Base-by-base conservation (phyloP, 2,329 filamentous ascomycete species). In the Chaetothyriales sp. region DNA sequence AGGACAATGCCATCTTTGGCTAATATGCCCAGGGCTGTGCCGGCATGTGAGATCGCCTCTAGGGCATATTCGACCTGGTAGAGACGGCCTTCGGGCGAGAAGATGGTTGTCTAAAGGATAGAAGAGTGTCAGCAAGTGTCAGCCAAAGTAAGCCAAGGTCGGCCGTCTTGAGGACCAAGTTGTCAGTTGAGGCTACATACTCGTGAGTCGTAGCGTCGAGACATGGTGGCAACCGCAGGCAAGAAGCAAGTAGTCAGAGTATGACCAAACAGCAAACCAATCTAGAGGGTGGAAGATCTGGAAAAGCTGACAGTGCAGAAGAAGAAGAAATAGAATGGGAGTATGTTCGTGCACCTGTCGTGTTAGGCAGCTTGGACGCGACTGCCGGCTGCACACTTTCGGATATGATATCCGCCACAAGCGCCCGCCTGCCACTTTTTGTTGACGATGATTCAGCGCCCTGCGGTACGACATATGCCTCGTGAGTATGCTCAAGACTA, bases 41-140 rank as follows among this genome's bases (percentile, higher is more conserved):
- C 92, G 60, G 92, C 92, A 64, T 98, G 92, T 60, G 92, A 98
- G 66, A 98, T 98, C 66, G 92, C 92, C 71, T 98, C 92, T 49
- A 98, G 80, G 22, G 92, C 93, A 77, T 98, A 98, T 79, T 98
- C 92, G 63, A 98, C 92, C 73, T 98, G 92, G 71, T 98, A 98
- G 55, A 98, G 80, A 65, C 92, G 89, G 58, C 92, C 92, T 74
- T 98, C 92, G 54, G 92, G 92, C 55, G 92, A 98, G 81, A 98
- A 98, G 79, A 98, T 98, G 68, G 92, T 98, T 63, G 92, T 98
- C 89, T 95, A 63, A 46, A 15, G 5, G 9, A 39, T 9, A 15
- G 32, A 15, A 39, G 12, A 32, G 28, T 9, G 28, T 32, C 28
- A 32, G 39, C 32, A 10, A 51, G 48, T 22, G 55, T 25, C 22